Evolutionary conservation across 352 stramenopile genomes (phyloP).

Genomic region (Phytophthora kernoviae): DNA sequence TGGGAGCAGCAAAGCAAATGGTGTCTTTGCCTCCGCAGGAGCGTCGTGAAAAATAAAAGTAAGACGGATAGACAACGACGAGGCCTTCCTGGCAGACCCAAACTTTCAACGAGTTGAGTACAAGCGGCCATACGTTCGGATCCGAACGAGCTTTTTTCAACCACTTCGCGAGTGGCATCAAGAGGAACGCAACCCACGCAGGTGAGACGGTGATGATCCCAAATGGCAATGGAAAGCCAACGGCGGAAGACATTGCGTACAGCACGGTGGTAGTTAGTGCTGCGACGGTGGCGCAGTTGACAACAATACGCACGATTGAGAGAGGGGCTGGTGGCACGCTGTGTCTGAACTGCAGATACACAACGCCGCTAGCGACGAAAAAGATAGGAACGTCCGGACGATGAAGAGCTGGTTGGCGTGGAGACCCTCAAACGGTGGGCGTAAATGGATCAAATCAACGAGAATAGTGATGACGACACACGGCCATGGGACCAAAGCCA

Average conservation of each 20-base stretch:
- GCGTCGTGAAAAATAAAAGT: slow-evolving; percentile 33
- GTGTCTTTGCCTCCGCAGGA: slow-evolving; percentile 3
- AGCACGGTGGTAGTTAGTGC: slow-evolving; percentile 1
- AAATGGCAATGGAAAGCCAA: slow-evolving; percentile 48
- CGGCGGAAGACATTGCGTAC: slow-evolving; percentile 11
- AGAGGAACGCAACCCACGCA: slow-evolving; percentile 14
- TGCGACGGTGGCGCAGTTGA: slow-evolving; percentile 9
- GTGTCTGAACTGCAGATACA: slow-evolving; percentile 26
- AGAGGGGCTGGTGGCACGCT: slow-evolving; percentile 25
- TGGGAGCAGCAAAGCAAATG: slow-evolving; percentile 30
- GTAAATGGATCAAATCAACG: slow-evolving; percentile 27
- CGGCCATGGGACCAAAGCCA: slow-evolving; percentile 19
- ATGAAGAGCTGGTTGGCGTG: slow-evolving; percentile 22
- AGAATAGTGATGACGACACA: slow-evolving; percentile 22
- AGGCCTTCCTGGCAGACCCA: slow-evolving; percentile 19
- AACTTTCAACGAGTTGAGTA: slow-evolving; percentile 21
- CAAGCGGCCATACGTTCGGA: slow-evolving; percentile 9
- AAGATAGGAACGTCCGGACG: slow-evolving; percentile 13
- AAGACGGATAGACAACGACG: slow-evolving; percentile 34
- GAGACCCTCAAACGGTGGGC: slow-evolving; percentile 8
- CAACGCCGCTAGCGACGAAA: slow-evolving; percentile 26
- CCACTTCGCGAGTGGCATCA: slow-evolving; percentile 8
- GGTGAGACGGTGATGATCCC: slow-evolving; percentile 28
- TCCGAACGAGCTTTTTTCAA: slow-evolving; percentile 14
- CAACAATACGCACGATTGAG: background rate